Evolutionary conservation across 768 basidiomycete species (phyloP), one percentile per base, ranked within the genome.

Genomic region (Chiua virens): DNA sequence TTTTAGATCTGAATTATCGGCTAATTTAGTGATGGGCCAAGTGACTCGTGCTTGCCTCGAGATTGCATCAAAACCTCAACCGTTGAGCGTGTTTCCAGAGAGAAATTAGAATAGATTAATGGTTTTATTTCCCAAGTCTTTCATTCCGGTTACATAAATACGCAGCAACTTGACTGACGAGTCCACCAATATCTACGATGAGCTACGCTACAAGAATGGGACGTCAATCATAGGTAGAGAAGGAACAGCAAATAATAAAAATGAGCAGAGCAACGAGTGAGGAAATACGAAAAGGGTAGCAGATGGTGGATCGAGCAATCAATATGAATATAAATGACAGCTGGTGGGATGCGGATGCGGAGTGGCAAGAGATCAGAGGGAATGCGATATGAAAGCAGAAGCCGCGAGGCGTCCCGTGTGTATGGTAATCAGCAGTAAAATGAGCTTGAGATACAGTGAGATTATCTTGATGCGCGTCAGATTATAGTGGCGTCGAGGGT

Each of bases 101-200:
- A n/a, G n/a, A n/a, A n/a, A 37, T 18, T 40, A 38, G 3, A 23
- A 55, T 51, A 54, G 45, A 62, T 55, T 54, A 65, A 49, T 38
- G 46, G 40, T 49, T 44, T 35, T 41, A 23, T 30, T 52, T 55
- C 41, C 45, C 45, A 37, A 54, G 23, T 35, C 48, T 45, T 17
- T 58, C 42, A 30, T 59, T 69, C 54, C 64, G 28, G 52, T 51
- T 53, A 53, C 56, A 69, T 69, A 66, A 69, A 66, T 66, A 66
- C 28, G 49, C 41, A 46, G 43, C n/a, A n/a, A n/a, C 47, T 32
- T 46, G 59, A 55, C 52, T 35, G 50, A 45, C 47, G 42, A 42
- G 50, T 64, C 64, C 53, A 54, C 61, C 61, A 56, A 54, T 63
- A 62, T 66, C 65, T 66, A 64, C 53, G 59, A 47, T 53, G 62